Conservation (phyloP, 805 yeast genomes). For the Brettanomyces bruxellensis region DNA sequence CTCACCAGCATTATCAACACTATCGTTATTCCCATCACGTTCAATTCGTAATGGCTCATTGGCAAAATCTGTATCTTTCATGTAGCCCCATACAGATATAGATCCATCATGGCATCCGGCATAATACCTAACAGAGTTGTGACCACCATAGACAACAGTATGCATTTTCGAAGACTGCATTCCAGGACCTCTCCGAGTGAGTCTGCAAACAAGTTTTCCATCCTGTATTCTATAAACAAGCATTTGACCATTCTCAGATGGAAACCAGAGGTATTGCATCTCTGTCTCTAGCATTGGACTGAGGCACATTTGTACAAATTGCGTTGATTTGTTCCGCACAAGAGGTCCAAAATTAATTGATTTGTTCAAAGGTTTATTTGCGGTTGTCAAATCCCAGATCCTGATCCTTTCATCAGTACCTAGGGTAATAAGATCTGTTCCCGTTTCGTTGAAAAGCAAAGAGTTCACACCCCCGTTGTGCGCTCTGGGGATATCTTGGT, state of each 20-base stretch:
- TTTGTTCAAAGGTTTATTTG: constrained; percentile 40
- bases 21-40: constrained; percentile 1
- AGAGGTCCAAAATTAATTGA: constrained; percentile 71
- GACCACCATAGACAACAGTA: constrained; percentile 41
- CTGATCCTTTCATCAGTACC: constrained; percentile 78
- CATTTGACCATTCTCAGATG: constrained; percentile 70
- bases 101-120: constrained; percentile 66
- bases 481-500: constrained; percentile 37
- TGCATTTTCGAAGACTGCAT: constrained; percentile 35
- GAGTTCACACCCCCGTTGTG: constrained; percentile 79
- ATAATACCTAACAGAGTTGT: constrained; percentile 35
- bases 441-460: constrained; percentile 60
- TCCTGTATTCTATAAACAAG: constrained; percentile 47
- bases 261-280: constrained; percentile 52
- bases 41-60: neutral
- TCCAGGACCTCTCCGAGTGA: constrained; percentile 32
- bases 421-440: constrained; percentile 51
- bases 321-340: constrained; percentile 54
- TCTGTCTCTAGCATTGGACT: constrained; percentile 45
- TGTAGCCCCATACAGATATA: constrained; percentile 48
- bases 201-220: constrained; percentile 53
- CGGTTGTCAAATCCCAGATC: constrained; percentile 65
- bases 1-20: constrained; percentile 15
- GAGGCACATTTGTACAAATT: constrained; percentile 46
- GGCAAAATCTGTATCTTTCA: constrained; percentile 8